phyloP scores from a whole-genome alignment of 2,329 filamentous ascomycete genomes.

The Cordyceps farinosa region DNA sequence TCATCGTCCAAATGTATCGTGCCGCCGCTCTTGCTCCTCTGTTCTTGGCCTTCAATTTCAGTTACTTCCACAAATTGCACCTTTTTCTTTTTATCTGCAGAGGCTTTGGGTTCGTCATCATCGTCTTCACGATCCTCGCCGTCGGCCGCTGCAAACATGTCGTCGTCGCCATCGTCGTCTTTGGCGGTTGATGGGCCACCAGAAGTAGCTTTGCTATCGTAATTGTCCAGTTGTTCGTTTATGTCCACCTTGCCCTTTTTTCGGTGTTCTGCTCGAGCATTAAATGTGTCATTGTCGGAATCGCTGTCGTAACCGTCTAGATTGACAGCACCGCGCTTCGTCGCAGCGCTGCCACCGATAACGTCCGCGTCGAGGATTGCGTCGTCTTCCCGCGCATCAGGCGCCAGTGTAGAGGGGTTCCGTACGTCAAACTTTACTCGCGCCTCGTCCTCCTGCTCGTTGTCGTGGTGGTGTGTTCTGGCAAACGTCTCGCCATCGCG shows the following conservation, averaged over 20 bases:
- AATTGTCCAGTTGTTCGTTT: constrained; percentile 52
- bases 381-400: constrained; percentile 69
- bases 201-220: constrained; percentile 42
- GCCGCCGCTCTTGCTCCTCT: constrained; percentile 68
- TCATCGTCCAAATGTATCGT: constrained; percentile 61
- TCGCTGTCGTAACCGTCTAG: constrained; percentile 96
- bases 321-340: constrained; percentile 91
- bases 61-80: constrained; percentile 57
- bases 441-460: constrained; percentile 51
- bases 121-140: constrained; percentile 50
- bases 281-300: constrained; percentile 85
- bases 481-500: constrained; percentile 78
- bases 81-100: constrained; percentile 59
- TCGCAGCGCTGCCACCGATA: constrained; percentile 73
- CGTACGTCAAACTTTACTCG: constrained; percentile 91
- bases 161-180: constrained; percentile 38
- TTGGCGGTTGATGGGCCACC: constrained; percentile 27
- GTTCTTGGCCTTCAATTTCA: constrained; percentile 76
- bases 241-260: constrained; percentile 48
- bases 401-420: constrained; percentile 87
- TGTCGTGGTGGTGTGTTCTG: constrained; percentile 64
- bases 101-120: constrained; percentile 31
- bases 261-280: constrained; percentile 64
- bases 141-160: constrained; percentile 34
- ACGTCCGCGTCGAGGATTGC: constrained; percentile 85